Evolutionary conservation across 2,329 filamentous ascomycete species (phyloP), one percentile per base, ranked within the genome.

Genomic region (Colletotrichum sp.): DNA sequence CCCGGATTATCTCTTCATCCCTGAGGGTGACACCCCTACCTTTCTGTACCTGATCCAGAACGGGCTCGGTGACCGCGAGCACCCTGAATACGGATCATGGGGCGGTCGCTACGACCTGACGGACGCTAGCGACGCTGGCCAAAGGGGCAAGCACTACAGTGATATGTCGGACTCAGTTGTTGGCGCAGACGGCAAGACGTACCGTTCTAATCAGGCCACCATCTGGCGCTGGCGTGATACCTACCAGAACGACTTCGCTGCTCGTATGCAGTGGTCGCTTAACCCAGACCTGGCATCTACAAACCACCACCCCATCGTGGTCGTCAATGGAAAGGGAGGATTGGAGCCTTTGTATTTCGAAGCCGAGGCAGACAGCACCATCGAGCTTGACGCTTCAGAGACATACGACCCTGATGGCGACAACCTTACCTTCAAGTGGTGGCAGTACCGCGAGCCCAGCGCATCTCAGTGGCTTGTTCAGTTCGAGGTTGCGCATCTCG

Each of bases 11-110:
- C 79, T 86, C 8, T 91, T 85, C 77, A 90, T 90, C 73, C 85
- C 87, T n/a, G 90, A 92, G 79, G 87, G 88, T n/a, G 88, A 89
- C 71, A 88, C 87, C 1, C 88, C 88, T 0, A 87, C 88, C 0
- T 87, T 90, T 66, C 83, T 90, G 15, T 89, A 88, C 76, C 83
- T 87, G 0, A 85, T 88, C 22, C 86, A 87, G 64, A 89, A 89
- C 67, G 87, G 87, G 2, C 82, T 90, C 0, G 85, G 86, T 18
- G 82, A 84, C 12, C 83, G 86, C 0, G 87, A 89, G 28, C 84
- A 85, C 52, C 88, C 88, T 0, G 81, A 86, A 12, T 89, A 83
- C 55, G 88, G 88, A 5, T 86, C 85, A 0, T 90, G 88, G 88
- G 88, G 88, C 28, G 88, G 88, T 0, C 83, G 88, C 3, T 90